A percentile compares a stretch with the other conserved stretches of the same genome.
These are phyloP conservation scores for Protomyces pachydermus DNA, from an alignment of 1,139 yeast species.

Conservation along the genomic window DNA sequence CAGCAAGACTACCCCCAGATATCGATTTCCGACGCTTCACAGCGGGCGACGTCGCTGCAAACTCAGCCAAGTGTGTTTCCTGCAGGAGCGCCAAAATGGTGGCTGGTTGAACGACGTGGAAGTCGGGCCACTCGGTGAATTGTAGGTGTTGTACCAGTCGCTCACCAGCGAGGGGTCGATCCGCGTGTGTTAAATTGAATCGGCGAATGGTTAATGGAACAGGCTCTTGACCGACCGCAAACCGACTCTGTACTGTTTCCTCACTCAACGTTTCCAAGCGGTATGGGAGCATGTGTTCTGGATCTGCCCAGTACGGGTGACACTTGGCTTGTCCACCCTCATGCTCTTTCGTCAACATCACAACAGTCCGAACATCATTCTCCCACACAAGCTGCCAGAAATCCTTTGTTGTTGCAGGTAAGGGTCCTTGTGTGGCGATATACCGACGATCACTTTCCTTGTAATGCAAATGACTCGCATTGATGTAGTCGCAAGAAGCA, in stretches of 20 bases:
- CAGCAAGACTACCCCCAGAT: neutral
- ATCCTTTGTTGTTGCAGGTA: slow-evolving; percentile 68
- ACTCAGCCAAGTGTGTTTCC: slow-evolving; percentile 36
- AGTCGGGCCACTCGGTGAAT: slow-evolving; percentile 74
- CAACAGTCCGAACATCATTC: slow-evolving; percentile 56
- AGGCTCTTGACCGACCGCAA: slow-evolving; percentile 20
- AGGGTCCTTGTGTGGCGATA: slow-evolving; percentile 84
- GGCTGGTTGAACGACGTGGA: slow-evolving; percentile 58
- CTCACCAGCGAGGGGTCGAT: neutral
- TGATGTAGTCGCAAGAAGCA: slow-evolving; percentile 49
- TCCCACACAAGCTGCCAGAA: slow-evolving; percentile 73
- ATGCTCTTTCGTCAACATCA: slow-evolving; percentile 59
- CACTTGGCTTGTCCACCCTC: slow-evolving; percentile 54
- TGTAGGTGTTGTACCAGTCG: slow-evolving; percentile 57
- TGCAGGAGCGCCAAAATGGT: slow-evolving; percentile 53
- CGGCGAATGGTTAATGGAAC: slow-evolving; percentile 30
- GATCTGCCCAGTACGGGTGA: slow-evolving; percentile 52
- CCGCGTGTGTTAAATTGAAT: slow-evolving; percentile 29
- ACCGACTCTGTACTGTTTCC: neutral
- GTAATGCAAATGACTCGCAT: slow-evolving; percentile 53
- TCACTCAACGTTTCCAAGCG: neutral
- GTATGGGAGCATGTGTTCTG: neutral
- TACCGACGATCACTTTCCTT: slow-evolving; percentile 44
- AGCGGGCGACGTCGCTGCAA: neutral
- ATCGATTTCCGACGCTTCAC: slow-evolving; percentile 13